phyloP scores from a whole-genome alignment of 73 alveolate genomes.

The Paramecium primaurelia region DNA sequence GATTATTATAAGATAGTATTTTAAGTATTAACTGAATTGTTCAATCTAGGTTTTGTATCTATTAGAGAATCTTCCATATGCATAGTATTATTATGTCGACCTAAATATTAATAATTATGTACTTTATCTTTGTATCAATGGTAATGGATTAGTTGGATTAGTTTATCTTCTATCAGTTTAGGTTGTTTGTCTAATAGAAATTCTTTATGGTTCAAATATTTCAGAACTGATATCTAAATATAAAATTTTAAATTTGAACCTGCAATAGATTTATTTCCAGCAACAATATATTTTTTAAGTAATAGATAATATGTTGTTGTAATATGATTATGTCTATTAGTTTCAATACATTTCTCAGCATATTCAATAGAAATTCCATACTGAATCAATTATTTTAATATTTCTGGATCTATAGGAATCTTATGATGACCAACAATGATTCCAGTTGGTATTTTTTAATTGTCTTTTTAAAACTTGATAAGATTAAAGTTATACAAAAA shows the following conservation, averaged over 20 bases:
- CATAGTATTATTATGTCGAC: background rate
- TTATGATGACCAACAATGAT: constrained; percentile 76
- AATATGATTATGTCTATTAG: constrained; percentile 89
- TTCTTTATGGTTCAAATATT: background rate
- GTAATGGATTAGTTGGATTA: background rate
- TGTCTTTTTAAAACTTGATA: background rate
- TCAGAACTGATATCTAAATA: constrained; percentile 31
- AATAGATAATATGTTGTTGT: constrained; percentile 92
- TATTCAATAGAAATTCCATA: constrained; percentile 75
- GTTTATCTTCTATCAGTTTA: background rate
- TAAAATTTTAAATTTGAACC: background rate
- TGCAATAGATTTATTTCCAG: constrained; percentile 83
- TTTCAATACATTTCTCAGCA: constrained; percentile 80
- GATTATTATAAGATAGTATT: background rate
- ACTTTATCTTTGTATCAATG: background rate
- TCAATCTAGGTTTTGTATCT: background rate
- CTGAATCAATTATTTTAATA: constrained; percentile 67
- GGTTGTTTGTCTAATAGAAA: background rate
- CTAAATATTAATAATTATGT: background rate
- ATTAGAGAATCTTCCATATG: background rate
- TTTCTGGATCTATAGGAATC: constrained; percentile 86
- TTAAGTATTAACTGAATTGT: background rate
- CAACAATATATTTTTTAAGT: constrained; percentile 73
- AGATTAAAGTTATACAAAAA: constrained; percentile 60
- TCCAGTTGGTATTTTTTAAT: constrained; percentile 66